Conservation (phyloP, 768 basidiomycete genomes). For the Termitomyces sp. region DNA sequence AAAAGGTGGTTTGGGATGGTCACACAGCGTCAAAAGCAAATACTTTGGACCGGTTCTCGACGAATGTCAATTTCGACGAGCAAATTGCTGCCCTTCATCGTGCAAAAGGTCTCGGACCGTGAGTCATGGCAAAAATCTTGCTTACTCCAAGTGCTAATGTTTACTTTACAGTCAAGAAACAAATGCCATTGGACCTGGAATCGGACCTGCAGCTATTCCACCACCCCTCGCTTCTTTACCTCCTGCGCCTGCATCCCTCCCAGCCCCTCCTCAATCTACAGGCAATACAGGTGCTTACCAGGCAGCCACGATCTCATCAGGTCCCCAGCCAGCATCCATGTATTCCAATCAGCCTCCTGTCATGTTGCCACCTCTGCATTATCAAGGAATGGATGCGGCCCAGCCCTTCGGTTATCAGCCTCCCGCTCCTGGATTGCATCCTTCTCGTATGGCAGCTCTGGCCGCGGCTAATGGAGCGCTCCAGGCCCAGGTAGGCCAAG, state of each 20-base stretch:
- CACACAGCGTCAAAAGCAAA: conserved; percentile 92
- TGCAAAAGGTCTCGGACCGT: conserved; percentile 87
- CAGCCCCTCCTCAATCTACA: conserved; percentile 59
- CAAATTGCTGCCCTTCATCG: conserved; percentile 97
- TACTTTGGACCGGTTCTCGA: conserved; percentile 91
- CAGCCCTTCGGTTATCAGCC: conserved; percentile 82
- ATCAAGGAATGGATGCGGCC: conserved; percentile 71
- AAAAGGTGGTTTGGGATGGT: conserved; percentile 98
- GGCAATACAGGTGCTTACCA: conserved; percentile 52
- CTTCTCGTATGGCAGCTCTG: conserved; percentile 59
- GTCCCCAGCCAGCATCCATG: conserved; percentile 83
- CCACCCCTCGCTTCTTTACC: conserved; percentile 63
- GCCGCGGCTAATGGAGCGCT: conserved; percentile 47
- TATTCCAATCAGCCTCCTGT: conserved; percentile 58
- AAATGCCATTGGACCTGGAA: conserved; percentile 83
- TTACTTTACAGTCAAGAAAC: conserved; percentile 53
- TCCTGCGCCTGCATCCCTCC: conserved; percentile 68
- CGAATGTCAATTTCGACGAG: conserved; percentile 92
- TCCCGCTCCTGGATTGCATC: conserved; percentile 63
- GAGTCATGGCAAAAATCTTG: conserved; percentile 27
- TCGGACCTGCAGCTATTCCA: conserved; percentile 76
- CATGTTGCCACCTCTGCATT: conserved; percentile 83
- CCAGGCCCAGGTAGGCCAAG: conserved; percentile 62
- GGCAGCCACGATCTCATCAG: conserved; percentile 87
- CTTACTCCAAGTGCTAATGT: conserved; percentile 1